Conservation (phyloP, 2,329 filamentous ascomycete genomes). For the Teratosphaeria epicoccoides region DNA sequence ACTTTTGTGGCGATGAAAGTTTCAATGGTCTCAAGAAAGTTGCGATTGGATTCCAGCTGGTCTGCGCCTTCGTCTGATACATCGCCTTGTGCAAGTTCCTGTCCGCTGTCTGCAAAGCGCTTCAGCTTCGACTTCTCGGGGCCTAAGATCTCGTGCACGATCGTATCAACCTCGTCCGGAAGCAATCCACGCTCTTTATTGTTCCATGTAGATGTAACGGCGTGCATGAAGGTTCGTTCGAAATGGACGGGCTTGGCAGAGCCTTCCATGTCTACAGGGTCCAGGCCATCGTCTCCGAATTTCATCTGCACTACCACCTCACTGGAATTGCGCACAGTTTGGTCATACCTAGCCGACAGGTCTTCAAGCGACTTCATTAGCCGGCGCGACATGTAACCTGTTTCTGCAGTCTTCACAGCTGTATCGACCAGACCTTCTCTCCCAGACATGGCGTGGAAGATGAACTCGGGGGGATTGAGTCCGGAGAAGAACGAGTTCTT, state of each 20-base stretch:
- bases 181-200: slow-evolving; percentile 64
- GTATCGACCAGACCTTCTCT: slow-evolving; percentile 98
- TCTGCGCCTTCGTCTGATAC: slow-evolving; percentile 36
- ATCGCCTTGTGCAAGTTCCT: slow-evolving; percentile 56
- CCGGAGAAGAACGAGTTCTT: slow-evolving; percentile 95
- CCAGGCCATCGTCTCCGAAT: slow-evolving; percentile 89
- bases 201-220: slow-evolving; percentile 63
- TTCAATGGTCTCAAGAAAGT: slow-evolving; percentile 70
- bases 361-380: slow-evolving; percentile 98
- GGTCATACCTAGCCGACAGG: slow-evolving; percentile 83
- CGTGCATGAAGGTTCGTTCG: slow-evolving; percentile 77
- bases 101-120: slow-evolving; percentile 19
- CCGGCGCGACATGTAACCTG: slow-evolving; percentile 96
- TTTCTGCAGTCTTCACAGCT: slow-evolving; percentile 96
- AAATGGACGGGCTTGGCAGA: slow-evolving; percentile 87
- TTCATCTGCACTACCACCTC: slow-evolving; percentile 91
- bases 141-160: slow-evolving; percentile 59
- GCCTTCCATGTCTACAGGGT: slow-evolving; percentile 96
- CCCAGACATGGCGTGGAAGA: slow-evolving; percentile 97
- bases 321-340: slow-evolving; percentile 85
- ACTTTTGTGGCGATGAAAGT: slow-evolving; percentile 47
- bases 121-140: slow-evolving; percentile 54
- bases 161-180: slow-evolving; percentile 59
- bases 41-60: slow-evolving; percentile 61
- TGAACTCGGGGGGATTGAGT: slow-evolving; percentile 79